phyloP scores from a whole-genome alignment of 163 green algal genomes.

The Volvox carteri region DNA sequence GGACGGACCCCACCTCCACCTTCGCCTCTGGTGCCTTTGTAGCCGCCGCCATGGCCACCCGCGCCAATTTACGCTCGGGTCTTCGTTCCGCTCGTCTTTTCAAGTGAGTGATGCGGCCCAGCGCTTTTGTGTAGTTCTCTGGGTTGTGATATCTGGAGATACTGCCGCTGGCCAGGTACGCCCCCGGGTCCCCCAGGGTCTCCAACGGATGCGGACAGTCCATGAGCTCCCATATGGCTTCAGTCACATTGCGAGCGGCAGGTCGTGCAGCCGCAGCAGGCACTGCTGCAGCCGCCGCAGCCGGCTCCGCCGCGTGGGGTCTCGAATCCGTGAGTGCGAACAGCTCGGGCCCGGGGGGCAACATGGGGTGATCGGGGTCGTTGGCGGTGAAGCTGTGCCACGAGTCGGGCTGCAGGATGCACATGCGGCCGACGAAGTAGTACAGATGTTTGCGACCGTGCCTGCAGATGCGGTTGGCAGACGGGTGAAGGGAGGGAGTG shows the following conservation, averaged over 20 bases:
- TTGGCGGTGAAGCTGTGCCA: slow-evolving; percentile 59
- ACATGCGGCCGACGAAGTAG: slow-evolving; percentile 83
- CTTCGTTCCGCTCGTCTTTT: slow-evolving; percentile 46
- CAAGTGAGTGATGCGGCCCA: slow-evolving; percentile 46
- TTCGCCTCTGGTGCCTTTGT: background rate
- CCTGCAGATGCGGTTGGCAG: no score
- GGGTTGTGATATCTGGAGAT: slow-evolving; percentile 97
- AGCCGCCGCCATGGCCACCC: background rate
- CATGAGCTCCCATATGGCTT: slow-evolving; percentile 79
- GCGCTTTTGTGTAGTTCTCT: slow-evolving; percentile 83
- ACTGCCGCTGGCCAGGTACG: slow-evolving; percentile 83
- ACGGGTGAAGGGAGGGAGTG: background rate
- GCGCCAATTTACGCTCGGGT: background rate
- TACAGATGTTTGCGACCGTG: slow-evolving; percentile 83
- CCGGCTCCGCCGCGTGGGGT: background rate
- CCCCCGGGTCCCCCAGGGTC: slow-evolving; percentile 78
- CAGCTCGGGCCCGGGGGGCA: slow-evolving; percentile 84
- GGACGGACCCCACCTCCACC: background rate
- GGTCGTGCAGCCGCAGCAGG: slow-evolving; percentile 17
- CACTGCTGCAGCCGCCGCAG: background rate
- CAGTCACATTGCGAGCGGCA: slow-evolving; percentile 29
- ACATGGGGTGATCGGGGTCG: slow-evolving; percentile 85
- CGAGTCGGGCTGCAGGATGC: slow-evolving; percentile 83
- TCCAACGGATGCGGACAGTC: slow-evolving; percentile 92
- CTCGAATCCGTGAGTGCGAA: slow-evolving; percentile 70